Evolutionary conservation across 2,329 filamentous ascomycete species (phyloP), one percentile per base, ranked within the genome.

Genomic region (Diaporthe vaccinii): DNA sequence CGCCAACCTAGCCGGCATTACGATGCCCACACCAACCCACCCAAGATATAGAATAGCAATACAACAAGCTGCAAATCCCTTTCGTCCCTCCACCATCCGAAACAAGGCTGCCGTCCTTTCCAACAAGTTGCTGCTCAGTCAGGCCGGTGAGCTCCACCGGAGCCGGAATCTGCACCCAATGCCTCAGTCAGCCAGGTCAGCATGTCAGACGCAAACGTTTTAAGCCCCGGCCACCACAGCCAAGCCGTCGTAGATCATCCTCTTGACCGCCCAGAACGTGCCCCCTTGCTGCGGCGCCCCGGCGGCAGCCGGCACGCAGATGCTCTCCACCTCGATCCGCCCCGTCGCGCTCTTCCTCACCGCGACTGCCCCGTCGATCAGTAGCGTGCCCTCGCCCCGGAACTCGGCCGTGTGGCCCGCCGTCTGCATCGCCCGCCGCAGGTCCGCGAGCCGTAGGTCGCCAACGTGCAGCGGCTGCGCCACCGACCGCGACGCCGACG

Each of bases 401-500:
- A 98, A 98, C 83, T 98, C 97, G 1, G 96, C 96, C 20, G 91
- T 92, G 85, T 98, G 95, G 0, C 96, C 95, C 4, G 93, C 90
- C 20, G 90, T 88, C 80, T 95, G 93, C 91, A 99, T 94, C 28
- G 96, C 90, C 76, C 94, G 93, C 70, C 97, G 90, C 75, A 99
- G 87, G 82, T 98, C 96, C 0, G 96, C 95, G 25, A 99, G 90
- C 31, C 96, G 91, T 57, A 98, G 86, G 83, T 99, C 97, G 77
- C 97, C 97, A 4, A 99, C 97, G 82, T 98, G 97, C 61, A 99
- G 91, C 15, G 97, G 95, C 78, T 96, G 95, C 0, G 95, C 93
- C 46, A 93, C 92, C 4, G 94, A 93, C 76, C 94, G 90, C 10
- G 93, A 93, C 0, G 94, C 93, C 0, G 94, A 93, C 4, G 92